Conservation (phyloP, 192 early-diverging fungal genomes). For the Gaertneriomyces semiglobifer region DNA sequence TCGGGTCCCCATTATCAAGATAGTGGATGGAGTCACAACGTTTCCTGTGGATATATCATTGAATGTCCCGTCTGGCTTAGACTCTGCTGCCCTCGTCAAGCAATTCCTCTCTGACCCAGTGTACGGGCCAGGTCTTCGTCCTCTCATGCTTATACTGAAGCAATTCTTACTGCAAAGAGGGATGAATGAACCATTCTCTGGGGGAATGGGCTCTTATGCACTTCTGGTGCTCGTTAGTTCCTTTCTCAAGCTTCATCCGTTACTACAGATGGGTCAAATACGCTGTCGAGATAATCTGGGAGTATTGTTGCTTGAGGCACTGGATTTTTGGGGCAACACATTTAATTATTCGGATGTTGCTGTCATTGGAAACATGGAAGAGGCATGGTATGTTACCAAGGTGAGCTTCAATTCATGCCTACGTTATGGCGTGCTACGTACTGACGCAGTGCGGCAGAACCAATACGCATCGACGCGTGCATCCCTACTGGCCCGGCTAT, state of each 20-base stretch:
- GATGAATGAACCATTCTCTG: slow-evolving; percentile 83
- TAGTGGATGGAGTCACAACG: slow-evolving; percentile 66
- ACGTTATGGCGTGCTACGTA: neutral
- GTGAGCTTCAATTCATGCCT: slow-evolving; percentile 5
- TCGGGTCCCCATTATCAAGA: slow-evolving; percentile 91
- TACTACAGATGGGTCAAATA: slow-evolving; percentile 61
- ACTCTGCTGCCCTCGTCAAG: slow-evolving; percentile 59
- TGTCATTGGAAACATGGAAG: slow-evolving; percentile 51
- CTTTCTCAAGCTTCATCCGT: slow-evolving; percentile 84
- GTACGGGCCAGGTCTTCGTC: slow-evolving; percentile 49
- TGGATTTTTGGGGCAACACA: slow-evolving; percentile 82
- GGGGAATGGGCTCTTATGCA: slow-evolving; percentile 85
- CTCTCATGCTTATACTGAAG: slow-evolving; percentile 80
- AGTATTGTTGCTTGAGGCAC: slow-evolving; percentile 83
- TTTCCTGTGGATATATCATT: slow-evolving; percentile 82
- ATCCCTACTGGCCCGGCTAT: no score
- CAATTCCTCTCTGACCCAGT: slow-evolving; percentile 50
- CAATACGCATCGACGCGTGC: neutral
- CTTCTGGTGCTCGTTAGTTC: slow-evolving; percentile 71
- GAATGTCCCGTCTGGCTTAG: slow-evolving; percentile 70
- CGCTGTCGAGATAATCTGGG: slow-evolving; percentile 73
- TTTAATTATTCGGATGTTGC: slow-evolving; percentile 72
- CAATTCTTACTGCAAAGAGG: slow-evolving; percentile 72
- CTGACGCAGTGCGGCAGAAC: neutral
- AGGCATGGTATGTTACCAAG: slow-evolving; percentile 55